Evolutionary conservation across 2,329 filamentous ascomycete species (phyloP), one percentile per base, ranked within the genome.

Genomic region (Hypoxylon sp.): DNA sequence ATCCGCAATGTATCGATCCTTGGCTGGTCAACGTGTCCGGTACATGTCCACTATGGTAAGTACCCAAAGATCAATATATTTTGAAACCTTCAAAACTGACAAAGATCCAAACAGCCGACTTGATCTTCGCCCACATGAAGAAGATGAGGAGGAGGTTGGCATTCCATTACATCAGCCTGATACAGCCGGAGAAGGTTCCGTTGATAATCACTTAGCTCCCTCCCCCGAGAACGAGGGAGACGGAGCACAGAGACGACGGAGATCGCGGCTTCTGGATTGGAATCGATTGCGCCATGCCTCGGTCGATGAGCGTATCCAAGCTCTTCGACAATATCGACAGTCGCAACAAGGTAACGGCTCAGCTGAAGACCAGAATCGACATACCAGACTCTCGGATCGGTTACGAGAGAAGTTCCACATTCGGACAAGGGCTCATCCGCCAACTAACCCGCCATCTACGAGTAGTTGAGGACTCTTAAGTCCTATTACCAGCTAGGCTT

Each of bases 21-120:
- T 91, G 89, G 89, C 79, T 91, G 44, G 80, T 91, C 64, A 89
- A 91, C 60, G 85, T 91, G 9, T 90, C 88, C 9, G 89, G 89
- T 63, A 91, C 89, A 28, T 91, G 89, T 75, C 89, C 89, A 16
- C 75, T 91, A 62, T 91, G 89, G 89, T 91, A 80, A 81, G 86
- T 80, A n/a, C 12, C 12, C 20, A 20, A n/a, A 46, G 40, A 9
- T 44, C 33, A 36, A 54, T 40, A 7, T 38, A 18, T 9, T n/a
- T 45, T 49, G 18, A 46, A 32, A 45, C 12, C 6, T 16, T 51
- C 46, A 26, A 24, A n/a, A 59, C 69, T 72, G 70, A 65, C 4
- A 26, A 45, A 3, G n/a, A 14, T 8, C 7, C 22, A 16, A 51
- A 14, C 60, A 88, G 85, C 67, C 86, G 85, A 53, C 81, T 87